These are phyloP conservation scores for Triglochin maritima DNA, from an alignment of 106 monocot genomes.

Conservation along the genomic window DNA sequence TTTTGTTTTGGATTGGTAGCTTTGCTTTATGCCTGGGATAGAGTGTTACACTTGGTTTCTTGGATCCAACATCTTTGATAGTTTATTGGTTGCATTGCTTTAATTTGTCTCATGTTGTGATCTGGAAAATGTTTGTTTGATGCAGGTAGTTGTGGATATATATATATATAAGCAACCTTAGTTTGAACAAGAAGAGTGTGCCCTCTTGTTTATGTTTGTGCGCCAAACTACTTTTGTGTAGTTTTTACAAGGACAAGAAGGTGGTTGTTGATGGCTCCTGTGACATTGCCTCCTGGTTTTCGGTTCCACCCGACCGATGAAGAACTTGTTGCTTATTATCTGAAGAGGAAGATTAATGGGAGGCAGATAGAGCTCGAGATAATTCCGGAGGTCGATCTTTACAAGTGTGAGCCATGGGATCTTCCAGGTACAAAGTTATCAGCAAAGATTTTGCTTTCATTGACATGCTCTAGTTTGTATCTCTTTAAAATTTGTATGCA, in stretches of 20 bases:
- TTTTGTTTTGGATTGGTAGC: too few species aligned
- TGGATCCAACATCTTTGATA: neutral
- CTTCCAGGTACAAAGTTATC: constrained; percentile 46
- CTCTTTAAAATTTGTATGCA: neutral
- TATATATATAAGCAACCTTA: neutral
- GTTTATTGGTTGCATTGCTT: neutral
- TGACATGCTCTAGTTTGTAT: neutral
- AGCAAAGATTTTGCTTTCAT: neutral
- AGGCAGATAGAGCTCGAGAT: constrained; percentile 31
- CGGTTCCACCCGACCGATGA: constrained; percentile 96
- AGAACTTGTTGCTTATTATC: constrained; percentile 85
- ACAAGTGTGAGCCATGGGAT: constrained; percentile 88
- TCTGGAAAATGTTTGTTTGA: neutral
- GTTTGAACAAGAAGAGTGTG: neutral
- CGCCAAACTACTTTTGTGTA: too few species aligned
- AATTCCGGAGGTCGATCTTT: constrained; percentile 83
- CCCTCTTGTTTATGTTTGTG: too few species aligned
- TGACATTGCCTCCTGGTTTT: constrained; percentile 70
- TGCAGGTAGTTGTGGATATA: neutral
- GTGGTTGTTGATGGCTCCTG: constrained; percentile 4
- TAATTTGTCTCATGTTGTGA: neutral
- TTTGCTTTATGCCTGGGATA: too few species aligned
- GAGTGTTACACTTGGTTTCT: too few species aligned
- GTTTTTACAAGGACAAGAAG: neutral
- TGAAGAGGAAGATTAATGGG: constrained; percentile 78